Base-by-base conservation (phyloP, 345 rosid genomes). In the Ceriops decandra region DNA sequence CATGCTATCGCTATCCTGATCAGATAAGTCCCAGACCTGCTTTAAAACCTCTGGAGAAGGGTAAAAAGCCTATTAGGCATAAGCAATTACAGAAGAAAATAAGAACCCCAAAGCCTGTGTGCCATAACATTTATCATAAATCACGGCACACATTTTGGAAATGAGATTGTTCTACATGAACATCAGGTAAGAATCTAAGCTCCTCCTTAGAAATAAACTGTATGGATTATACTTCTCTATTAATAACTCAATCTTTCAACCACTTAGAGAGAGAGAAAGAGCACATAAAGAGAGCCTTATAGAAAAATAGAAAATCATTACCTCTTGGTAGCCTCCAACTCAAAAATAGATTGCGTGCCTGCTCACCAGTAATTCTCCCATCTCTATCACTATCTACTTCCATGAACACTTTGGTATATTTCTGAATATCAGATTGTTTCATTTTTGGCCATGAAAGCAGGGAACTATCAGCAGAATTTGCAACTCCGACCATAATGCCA, bases 241-340 rank as follows among this genome's bases (percentile, higher is more conserved):
- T 32, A 32, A 59, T 8, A 38, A 42, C 20, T 28, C 42, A 22
- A 28, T 15, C 11, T 17, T 36, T 2, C 32, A 66, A 53, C 0
- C 28, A 42, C n/a, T 51, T 52, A 10, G 26, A 57, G 17, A 62
- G 31, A 36, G 32, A 5, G 60, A 62, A 53, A 57, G 3, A 38
- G 9, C 36, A 31, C 8, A 36, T 24, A 61, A 8, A 27, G 15
- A n/a, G 69, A 59, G 66, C 57, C 47, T 42, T 9, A 20, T 27
- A 51, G 28, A 30, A 62, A 26, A 26, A 33, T 11, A 30, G 64
- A 74, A 74, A 54, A 33, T 33, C 27, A 54, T 76, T 84, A 93
- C 99, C 99, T 86, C 99, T 85, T 49, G 99, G 97, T 61, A 93
- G 81, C 83, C 90, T 88, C 98, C 98, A 91, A 80, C 99, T 93